Evolutionary conservation across 495 filamentous ascomycete species (phyloP).

Genomic region (Emericellopsis terricola): DNA sequence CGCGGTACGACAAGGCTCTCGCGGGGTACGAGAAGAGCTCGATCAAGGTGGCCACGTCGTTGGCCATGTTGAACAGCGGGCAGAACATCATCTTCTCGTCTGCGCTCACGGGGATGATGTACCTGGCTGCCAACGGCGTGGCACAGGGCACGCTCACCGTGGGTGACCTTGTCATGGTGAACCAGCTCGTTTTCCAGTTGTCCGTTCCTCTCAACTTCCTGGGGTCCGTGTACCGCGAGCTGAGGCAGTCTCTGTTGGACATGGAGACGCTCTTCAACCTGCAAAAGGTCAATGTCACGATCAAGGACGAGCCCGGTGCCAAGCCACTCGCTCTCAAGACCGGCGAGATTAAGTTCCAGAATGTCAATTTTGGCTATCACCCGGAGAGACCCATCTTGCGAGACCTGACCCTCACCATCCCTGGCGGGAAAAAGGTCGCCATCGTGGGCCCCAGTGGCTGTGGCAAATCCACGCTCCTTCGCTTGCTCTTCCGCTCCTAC

Average conservation of each 20-base stretch:
- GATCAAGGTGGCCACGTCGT: conserved; percentile 87
- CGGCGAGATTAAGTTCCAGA: conserved; percentile 83
- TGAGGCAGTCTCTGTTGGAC: conserved; percentile 83
- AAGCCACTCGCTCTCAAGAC: conserved; percentile 55
- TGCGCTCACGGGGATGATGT: conserved; percentile 97
- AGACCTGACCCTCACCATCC: conserved; percentile 73
- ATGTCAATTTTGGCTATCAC: conserved; percentile 89
- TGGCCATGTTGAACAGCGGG: conserved; percentile 90
- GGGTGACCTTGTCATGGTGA: conserved; percentile 96
- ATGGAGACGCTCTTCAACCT: conserved; percentile 98
- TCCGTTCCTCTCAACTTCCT: conserved; percentile 93
- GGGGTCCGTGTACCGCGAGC: conserved; percentile 86
- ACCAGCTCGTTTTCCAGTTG: conserved; percentile 95
- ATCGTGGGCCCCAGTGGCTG: conserved; percentile 91
- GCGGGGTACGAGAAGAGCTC: conserved; percentile 78
- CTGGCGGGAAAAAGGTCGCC: conserved; percentile 87
- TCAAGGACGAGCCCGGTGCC: conserved; percentile 59
- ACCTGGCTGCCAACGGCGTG: conserved; percentile 76
- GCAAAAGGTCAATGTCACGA: conserved; percentile 89
- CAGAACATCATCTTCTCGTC: conserved; percentile 95
- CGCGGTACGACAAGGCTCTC: conserved; percentile 75
- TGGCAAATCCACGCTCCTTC: conserved; percentile 85
- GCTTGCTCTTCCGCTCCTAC: conserved; percentile 86
- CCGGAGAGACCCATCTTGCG: conserved; percentile 72
- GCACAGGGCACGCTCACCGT: conserved; percentile 66